These are phyloP conservation scores for Elaeis guineensis DNA, from an alignment of 176 grass and related monocot species.

Conservation along the genomic window DNA sequence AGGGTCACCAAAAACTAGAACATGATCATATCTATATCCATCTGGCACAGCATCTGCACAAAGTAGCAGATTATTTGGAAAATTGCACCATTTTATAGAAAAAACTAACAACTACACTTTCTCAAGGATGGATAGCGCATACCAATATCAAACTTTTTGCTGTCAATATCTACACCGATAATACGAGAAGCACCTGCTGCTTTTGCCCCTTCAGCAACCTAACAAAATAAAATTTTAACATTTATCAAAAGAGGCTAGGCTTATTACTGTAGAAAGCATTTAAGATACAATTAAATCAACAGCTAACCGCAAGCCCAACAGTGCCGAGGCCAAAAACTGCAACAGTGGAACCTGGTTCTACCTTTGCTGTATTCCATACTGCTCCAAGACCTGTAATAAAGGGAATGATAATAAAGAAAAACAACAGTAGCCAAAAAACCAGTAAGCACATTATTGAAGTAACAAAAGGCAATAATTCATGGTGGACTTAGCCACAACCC, in stretches of 20 bases:
- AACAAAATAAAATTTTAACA: slow-evolving; percentile 15
- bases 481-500: not conserved
- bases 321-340: slow-evolving; percentile 97
- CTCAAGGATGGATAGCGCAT: slow-evolving; percentile 4
- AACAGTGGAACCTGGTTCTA: slow-evolving; percentile 73
- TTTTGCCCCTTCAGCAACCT: slow-evolving; percentile 96
- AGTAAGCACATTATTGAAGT: not conserved
- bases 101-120: not conserved
- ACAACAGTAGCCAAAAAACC: not conserved
- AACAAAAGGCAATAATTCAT: not conserved
- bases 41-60: too few relatives aligned
- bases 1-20: too few relatives aligned
- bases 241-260: not conserved
- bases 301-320: slow-evolving; percentile 93
- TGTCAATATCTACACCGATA: slow-evolving; percentile 92
- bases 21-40: too few relatives aligned
- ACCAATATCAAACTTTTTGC: slow-evolving; percentile 89
- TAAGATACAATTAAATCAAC: not conserved
- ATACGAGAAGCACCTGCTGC: slow-evolving; percentile 79
- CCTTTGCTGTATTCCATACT: slow-evolving; percentile 98
- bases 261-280: not conserved
- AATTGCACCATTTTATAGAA: not conserved
- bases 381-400: slow-evolving; percentile 74
- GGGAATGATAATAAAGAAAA: not conserved
- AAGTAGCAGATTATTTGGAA: too few relatives aligned